Percentiles rank a stretch among this genome's conserved stretches.
Conservation (phyloP, 2,329 filamentous ascomycete genomes). For the Stachybotrys echinatus region DNA sequence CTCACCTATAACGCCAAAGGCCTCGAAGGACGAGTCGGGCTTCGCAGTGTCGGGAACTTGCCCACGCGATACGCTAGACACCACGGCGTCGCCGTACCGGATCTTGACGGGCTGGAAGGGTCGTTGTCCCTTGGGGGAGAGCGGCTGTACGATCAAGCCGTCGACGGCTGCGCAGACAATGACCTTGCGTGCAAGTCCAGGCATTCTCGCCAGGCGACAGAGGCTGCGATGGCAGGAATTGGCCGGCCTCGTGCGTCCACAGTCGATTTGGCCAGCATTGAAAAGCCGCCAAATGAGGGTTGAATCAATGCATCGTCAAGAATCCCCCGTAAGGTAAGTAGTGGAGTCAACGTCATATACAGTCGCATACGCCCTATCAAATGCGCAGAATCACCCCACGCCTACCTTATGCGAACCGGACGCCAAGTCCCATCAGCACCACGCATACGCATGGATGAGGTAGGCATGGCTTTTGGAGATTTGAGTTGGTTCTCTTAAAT, state of each 20-base stretch:
- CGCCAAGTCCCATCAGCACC: no score
- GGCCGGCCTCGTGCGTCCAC: no score
- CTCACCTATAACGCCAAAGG: conserved; percentile 54
- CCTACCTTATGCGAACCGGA: no score
- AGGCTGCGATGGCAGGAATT: no score
- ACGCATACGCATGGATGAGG: no score
- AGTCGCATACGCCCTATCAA: not conserved
- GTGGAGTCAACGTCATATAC: not conserved
- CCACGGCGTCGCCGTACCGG: conserved; percentile 58
- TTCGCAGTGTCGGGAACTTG: conserved; percentile 37
- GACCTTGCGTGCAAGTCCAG: conserved; percentile 72
- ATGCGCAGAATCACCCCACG: not conserved
- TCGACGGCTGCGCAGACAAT: conserved; percentile 76
- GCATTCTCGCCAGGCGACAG: conserved; percentile 60
- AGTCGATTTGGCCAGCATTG: no score
- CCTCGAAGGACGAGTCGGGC: conserved; percentile 48
- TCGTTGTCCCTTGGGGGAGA: conserved; percentile 54
- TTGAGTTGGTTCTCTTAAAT: no score
- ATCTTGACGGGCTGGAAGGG: conserved; percentile 58
- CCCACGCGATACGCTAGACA: conserved; percentile 40
- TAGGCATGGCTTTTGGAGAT: no score
- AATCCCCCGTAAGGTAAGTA: not conserved
- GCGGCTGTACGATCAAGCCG: conserved; percentile 74
- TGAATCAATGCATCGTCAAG: not conserved
- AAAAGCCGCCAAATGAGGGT: no score